Conservation (phyloP, 768 basidiomycete genomes). For the Solioccasus polychromus region DNA sequence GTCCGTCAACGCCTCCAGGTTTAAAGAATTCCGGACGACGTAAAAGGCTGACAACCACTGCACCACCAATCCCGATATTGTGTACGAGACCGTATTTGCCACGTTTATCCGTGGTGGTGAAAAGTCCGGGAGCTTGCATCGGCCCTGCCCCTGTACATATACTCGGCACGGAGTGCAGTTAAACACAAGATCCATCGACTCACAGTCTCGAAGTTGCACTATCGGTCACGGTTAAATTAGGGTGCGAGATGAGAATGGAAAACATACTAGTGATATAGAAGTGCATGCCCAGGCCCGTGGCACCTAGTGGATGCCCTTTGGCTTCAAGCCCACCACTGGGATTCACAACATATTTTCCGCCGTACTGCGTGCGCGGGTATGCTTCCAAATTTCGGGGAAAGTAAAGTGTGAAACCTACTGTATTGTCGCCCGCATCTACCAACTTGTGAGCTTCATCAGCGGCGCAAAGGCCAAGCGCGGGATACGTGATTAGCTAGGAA, state of each 20-base stretch:
- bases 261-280: conserved; percentile 76
- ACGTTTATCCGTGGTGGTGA: conserved; percentile 56
- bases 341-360: conserved; percentile 82
- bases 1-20: conserved; percentile 63
- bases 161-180: not conserved
- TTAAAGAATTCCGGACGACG: conserved; percentile 76
- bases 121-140: conserved; percentile 76
- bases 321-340: conserved; percentile 84
- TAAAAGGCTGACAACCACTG: conserved; percentile 72
- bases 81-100: conserved; percentile 82
- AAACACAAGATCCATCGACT: conserved; percentile 4
- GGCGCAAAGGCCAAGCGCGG: conserved; percentile 71
- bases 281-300: conserved; percentile 83
- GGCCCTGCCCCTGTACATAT: conserved; percentile 66
- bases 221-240: conserved; percentile 4
- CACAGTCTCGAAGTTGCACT: conserved; percentile 79
- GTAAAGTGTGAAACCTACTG: conserved; percentile 42
- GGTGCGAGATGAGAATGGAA: not conserved
- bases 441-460: conserved; percentile 68
- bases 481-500: conserved; percentile 71
- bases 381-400: not conserved
- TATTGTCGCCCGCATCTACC: conserved; percentile 76
- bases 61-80: conserved; percentile 81
- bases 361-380: conserved; percentile 47
- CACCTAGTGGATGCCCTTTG: conserved; percentile 86